phyloP scores from a whole-genome alignment of 768 basidiomycete genomes.

The Auricularia heimuer region DNA sequence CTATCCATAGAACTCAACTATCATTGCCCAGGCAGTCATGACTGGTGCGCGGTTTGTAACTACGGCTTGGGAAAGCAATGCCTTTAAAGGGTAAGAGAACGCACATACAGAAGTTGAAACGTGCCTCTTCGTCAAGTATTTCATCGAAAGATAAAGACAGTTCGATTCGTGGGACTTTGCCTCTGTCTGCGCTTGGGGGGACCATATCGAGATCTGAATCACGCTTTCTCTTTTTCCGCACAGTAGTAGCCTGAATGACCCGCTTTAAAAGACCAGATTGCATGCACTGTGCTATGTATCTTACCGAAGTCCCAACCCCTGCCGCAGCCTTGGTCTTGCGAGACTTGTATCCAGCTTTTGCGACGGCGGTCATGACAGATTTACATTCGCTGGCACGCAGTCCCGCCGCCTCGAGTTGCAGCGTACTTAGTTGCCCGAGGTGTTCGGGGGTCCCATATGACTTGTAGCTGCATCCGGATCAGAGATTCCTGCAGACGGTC shows the following conservation, averaged over 20 bases:
- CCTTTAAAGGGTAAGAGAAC: slow-evolving; percentile 27
- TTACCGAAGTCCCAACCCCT: neutral
- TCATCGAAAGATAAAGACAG: slow-evolving; percentile 73
- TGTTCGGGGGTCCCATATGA: slow-evolving; percentile 50
- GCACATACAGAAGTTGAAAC: slow-evolving; percentile 8
- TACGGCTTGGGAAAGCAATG: slow-evolving; percentile 47
- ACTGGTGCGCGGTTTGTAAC: slow-evolving; percentile 87
- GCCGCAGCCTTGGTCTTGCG: slow-evolving; percentile 5
- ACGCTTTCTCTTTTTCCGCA: slow-evolving; percentile 43
- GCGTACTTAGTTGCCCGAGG: slow-evolving; percentile 48
- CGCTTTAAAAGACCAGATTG: neutral
- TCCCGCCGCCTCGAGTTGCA: slow-evolving; percentile 47
- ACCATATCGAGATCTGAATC: slow-evolving; percentile 42
- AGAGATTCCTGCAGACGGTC: slow-evolving; percentile 1
- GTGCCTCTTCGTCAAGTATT: slow-evolving; percentile 58
- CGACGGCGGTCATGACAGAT: slow-evolving; percentile 46
- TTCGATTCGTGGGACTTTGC: slow-evolving; percentile 40
- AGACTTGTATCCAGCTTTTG: slow-evolving; percentile 50
- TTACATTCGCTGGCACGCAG: slow-evolving; percentile 59
- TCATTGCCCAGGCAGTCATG: slow-evolving; percentile 87
- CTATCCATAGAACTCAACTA: slow-evolving; percentile 24
- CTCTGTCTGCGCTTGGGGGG: slow-evolving; percentile 43
- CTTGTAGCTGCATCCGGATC: slow-evolving; percentile 48
- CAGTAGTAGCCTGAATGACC: neutral
- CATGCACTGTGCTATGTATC: slow-evolving; percentile 12